Evolutionary conservation across 2,329 filamentous ascomycete genomes (phyloP).

Genomic region (Xylariaceae sp.): DNA sequence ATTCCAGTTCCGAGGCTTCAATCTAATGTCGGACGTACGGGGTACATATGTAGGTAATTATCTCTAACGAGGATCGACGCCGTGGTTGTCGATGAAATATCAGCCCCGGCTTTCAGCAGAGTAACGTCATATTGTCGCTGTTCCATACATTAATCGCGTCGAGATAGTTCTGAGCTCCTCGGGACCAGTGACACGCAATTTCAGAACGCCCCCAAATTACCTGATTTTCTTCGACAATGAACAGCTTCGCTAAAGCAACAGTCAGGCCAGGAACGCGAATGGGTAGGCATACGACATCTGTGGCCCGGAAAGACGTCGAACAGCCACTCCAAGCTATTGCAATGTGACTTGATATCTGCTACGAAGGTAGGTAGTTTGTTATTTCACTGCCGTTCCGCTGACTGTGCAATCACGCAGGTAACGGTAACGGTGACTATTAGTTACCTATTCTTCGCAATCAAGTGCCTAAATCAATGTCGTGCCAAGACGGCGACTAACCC

Average conservation of each 20-base stretch:
- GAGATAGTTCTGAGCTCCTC: not conserved
- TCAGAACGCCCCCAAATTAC: no score
- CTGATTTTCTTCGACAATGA: no score
- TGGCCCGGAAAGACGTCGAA: not conserved
- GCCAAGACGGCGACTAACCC: slow-evolving; percentile 15
- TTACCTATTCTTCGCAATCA: slow-evolving; percentile 6
- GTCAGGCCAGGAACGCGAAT: not conserved
- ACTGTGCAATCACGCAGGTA: no score
- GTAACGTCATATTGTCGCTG: not conserved
- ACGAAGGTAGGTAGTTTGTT: no score
- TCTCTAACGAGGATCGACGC: not conserved
- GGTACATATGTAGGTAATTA: not conserved
- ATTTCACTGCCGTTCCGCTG: no score
- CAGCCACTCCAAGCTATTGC: not conserved
- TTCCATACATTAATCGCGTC: not conserved
- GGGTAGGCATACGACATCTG: no score
- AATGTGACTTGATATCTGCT: not conserved
- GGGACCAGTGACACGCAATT: not conserved
- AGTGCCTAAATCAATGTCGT: not conserved
- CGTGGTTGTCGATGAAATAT: not conserved
- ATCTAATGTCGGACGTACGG: not conserved
- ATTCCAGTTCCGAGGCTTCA: not conserved
- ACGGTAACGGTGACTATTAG: no score
- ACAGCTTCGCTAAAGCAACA: no score
- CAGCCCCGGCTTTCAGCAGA: not conserved